Base-by-base conservation (phyloP, 495 filamentous ascomycete species). In the Aspergillus mulundensis region DNA sequence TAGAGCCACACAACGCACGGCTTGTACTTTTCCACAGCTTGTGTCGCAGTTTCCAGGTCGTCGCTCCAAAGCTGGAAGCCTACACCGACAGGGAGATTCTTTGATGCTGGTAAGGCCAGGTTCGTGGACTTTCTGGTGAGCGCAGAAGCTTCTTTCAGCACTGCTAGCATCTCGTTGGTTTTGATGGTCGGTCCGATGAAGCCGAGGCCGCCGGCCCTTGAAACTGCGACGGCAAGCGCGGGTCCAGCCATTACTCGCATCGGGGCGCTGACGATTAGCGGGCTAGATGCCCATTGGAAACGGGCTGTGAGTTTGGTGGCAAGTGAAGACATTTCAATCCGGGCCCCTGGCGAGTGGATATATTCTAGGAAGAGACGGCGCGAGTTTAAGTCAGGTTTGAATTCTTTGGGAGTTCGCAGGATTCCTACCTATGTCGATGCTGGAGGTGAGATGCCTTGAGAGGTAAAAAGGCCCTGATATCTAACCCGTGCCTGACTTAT, bases 1-100 rank as follows among this genome's bases (percentile, higher is more conserved):
- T 84, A 91, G 8, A 93, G 70, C 89, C 89, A 93, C 12, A 75
- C 79, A 1, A 87, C 89, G 19, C 77, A 78, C 0, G 89, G 89
- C 10, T 70, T 74, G 62, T 76, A 76, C 14, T 70, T 64, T 28
- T 66, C 50, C 12, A 86, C 70, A 0, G 72, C 64, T 0, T 69
- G 41, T 14, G 80, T 56, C 1, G 82, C 77, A 8, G 61, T 51
- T 0, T 72, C 53, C 12, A 87, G 61, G 46, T 77, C 63, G 41
- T 77, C 75, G 32, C 72, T 75, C 82, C 81, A 87, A 41, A 76
- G 65, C 39, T 84, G 79, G 61, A 87, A 84, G 24, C 87, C 87
- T 4, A 88, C 67, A 20, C 84, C 86, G 18, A 88, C 64, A 4
- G 85, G 83, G 15, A 87, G 74, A 15, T 68, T 60, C 38, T 40